These are phyloP conservation scores for Dictyostelium citrinum DNA, from an alignment of 78 protist genomes.

Conservation along the genomic window DNA sequence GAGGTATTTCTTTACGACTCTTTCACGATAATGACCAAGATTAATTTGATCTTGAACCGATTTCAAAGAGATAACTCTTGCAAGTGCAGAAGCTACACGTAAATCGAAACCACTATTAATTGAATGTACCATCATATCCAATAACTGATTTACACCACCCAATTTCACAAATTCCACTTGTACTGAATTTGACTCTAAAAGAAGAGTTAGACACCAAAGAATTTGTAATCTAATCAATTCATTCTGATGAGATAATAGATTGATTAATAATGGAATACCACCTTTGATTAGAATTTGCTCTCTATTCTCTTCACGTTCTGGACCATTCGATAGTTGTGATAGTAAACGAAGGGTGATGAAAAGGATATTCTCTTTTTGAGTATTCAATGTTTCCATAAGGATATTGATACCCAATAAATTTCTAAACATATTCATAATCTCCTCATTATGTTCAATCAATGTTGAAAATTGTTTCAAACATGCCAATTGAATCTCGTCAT, in stretches of 20 bases:
- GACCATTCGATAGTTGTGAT: neutral
- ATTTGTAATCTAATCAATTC: constrained; percentile 43
- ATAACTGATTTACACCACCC: constrained; percentile 39
- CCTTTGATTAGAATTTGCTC: constrained; percentile 6
- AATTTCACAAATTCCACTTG: constrained; percentile 51
- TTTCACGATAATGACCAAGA: constrained; percentile 35
- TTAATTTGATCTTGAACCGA: constrained; percentile 40
- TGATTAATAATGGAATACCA: constrained; percentile 33
- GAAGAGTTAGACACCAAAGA: constrained; percentile 38
- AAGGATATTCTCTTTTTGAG: constrained; percentile 12
- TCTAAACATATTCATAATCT: neutral
- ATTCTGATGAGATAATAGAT: neutral
- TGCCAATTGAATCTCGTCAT: constrained; percentile 19
- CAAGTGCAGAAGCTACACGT: constrained; percentile 19
- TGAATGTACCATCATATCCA: constrained; percentile 68
- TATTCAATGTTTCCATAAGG: neutral
- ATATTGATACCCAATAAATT: constrained; percentile 51
- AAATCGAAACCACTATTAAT: constrained; percentile 60
- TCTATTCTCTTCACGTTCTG: neutral
- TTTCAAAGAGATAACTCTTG: constrained; percentile 27
- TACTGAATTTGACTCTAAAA: constrained; percentile 6
- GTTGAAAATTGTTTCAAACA: neutral
- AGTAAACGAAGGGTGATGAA: constrained; percentile 12
- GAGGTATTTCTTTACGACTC: constrained; percentile 21
- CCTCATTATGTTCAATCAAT: neutral